A percentile compares a stretch with the other conserved stretches of the same genome.
phyloP scores from a whole-genome alignment of 768 basidiomycete species.

The Tephrocybe sp. region DNA sequence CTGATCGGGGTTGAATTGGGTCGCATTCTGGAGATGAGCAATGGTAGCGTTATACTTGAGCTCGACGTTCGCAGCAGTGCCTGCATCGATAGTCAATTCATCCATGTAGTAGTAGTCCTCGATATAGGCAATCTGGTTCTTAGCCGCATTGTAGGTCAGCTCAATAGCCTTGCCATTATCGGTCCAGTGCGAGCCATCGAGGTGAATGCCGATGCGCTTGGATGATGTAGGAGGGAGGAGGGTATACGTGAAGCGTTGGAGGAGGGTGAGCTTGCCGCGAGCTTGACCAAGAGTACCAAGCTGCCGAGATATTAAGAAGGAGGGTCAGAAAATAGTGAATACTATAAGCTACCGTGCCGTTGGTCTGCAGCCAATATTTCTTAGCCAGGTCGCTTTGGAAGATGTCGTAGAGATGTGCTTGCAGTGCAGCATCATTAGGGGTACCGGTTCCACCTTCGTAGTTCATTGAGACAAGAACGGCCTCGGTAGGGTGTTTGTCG shows the following conservation, averaged over 20 bases:
- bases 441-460: conserved; percentile 46
- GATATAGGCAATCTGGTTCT: conserved; percentile 40
- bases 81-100: conserved; percentile 29
- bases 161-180: conserved; percentile 47
- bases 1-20: conserved; percentile 34
- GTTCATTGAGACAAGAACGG: conserved; percentile 48
- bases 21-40: conserved; percentile 42
- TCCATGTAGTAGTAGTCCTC: conserved; percentile 45
- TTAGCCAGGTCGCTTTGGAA: conserved; percentile 35
- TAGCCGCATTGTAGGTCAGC: conserved; percentile 38
- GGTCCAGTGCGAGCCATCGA: conserved; percentile 42
- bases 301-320: conserved; percentile 17
- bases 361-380: conserved; percentile 46
- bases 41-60: conserved; percentile 40
- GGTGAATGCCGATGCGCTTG: conserved; percentile 43
- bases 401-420: conserved; percentile 39
- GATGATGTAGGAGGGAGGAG: conserved; percentile 36
- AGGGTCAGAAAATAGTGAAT: background rate
- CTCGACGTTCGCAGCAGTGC: conserved; percentile 36
- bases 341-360: conserved; percentile 33
- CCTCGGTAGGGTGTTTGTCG: conserved; percentile 48
- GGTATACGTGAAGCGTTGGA: conserved; percentile 45
- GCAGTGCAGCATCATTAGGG: conserved; percentile 38
- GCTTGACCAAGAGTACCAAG: conserved; percentile 49
- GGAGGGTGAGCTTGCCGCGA: conserved; percentile 48